Evolutionary conservation across 2,329 filamentous ascomycete genomes (phyloP), one percentile per base, ranked within the genome.

Genomic region (Ophioceras dolichostomum): DNA sequence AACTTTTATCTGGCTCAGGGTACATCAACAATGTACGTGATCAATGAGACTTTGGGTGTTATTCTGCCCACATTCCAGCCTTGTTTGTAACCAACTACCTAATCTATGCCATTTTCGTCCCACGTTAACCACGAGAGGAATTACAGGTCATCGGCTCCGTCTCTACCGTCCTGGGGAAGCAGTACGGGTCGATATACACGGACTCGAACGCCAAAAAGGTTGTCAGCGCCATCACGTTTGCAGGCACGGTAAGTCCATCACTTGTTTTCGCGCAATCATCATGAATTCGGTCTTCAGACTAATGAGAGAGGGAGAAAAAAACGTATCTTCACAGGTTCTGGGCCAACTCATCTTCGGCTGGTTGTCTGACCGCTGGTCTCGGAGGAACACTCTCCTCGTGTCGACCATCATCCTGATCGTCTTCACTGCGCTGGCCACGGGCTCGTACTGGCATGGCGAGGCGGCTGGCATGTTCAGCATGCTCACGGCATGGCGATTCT

Each of bases 141-240:
- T 10, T 38, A n/a, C n/a, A 82, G 81, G 81, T 94, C 45, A 94
- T 94, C 48, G 86, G 88, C 5, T 83, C 82, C 8, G 87, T 94
- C 40, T 83, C 80, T 49, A 93, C 86, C 2, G 76, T 87, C 41
- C 71, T 94, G 6, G 57, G 55, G 16, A 59, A 55, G 1, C 68
- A 93, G 47, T 94, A 94, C 52, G 71, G 71, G 29, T 59, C 67
- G 1, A 58, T 70, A n/a, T 95, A 87, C 58, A 67, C 55, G n/a
- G 61, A 64, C 3, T 89, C 83, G 0, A 63, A 65, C 0, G 80
- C 85, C 2, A 74, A 77, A 45, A 73, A 73, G 49, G 86, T 91
- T 49, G 80, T 94, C 39, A 69, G 77, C 18, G 79, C 80, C 42
- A 91, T 94, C 49, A 81, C 84, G 5, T 94, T 94, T 51, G 87